Conservation (phyloP, 2,329 filamentous ascomycete genomes). For the Xylariaceae sp. region DNA sequence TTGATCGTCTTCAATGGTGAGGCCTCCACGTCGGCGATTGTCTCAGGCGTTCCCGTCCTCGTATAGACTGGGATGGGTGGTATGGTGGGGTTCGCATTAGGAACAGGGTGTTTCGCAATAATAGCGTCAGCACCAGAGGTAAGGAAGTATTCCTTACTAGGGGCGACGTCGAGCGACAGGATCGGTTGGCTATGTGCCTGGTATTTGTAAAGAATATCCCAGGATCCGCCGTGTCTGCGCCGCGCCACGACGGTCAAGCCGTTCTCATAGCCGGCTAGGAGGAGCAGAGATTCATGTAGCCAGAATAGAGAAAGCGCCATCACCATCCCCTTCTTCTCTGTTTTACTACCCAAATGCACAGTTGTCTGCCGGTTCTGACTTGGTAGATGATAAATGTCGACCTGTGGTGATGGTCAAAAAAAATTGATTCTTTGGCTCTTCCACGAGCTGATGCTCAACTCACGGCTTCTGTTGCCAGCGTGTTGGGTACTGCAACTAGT, state of each 20-base stretch:
- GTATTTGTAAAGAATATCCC: constrained; percentile 65
- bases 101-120: constrained; percentile 77
- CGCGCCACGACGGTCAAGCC: constrained; percentile 74
- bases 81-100: constrained; percentile 35
- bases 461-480: constrained; percentile 73
- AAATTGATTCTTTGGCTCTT: no score
- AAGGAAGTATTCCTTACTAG: constrained; percentile 65
- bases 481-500: constrained; percentile 82
- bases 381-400: constrained; percentile 87
- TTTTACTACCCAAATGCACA: constrained; percentile 49
- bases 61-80: not conserved
- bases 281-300: constrained; percentile 57
- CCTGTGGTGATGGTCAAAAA: constrained; percentile 46
- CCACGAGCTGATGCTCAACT: not conserved
- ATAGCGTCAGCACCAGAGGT: constrained; percentile 84
- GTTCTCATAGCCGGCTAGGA: constrained; percentile 85
- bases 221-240: constrained; percentile 52
- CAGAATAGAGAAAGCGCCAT: constrained; percentile 78
- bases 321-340: constrained; percentile 75
- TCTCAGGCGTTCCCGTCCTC: not conserved
- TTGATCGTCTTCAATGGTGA: constrained; percentile 67
- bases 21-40: constrained; percentile 37
- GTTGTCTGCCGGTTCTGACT: constrained; percentile 72
- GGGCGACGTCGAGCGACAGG: constrained; percentile 71
- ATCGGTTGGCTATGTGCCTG: constrained; percentile 81